phyloP scores from a whole-genome alignment of 108 stramenopile species.

The Pelagomonas calceolata region DNA sequence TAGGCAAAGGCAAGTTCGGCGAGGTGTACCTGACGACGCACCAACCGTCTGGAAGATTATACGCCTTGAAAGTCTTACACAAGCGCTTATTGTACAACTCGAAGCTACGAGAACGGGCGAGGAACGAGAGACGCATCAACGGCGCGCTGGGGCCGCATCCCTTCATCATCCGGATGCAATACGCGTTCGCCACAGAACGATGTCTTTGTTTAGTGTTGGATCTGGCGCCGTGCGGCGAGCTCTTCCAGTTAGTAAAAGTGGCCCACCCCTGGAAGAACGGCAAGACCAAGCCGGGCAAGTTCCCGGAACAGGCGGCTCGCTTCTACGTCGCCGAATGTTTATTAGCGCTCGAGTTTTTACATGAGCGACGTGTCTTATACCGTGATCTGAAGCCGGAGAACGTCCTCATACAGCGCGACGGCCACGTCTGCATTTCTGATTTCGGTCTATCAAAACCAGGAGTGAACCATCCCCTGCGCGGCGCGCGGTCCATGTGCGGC shows the following conservation, averaged over 20 bases:
- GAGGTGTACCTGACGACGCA: background rate
- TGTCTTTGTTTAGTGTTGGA: slow-evolving; percentile 87
- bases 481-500: slow-evolving; percentile 89
- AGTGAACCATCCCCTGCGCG: slow-evolving; percentile 65
- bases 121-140: background rate
- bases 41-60: background rate
- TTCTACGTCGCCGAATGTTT: slow-evolving; percentile 85
- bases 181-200: slow-evolving; percentile 75
- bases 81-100: background rate
- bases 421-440: slow-evolving; percentile 78
- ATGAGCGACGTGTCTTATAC: slow-evolving; percentile 70
- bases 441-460: slow-evolving; percentile 78
- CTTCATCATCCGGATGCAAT: slow-evolving; percentile 76
- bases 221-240: slow-evolving; percentile 90
- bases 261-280: too few species aligned
- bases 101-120: background rate
- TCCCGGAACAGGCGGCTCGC: slow-evolving; percentile 84
- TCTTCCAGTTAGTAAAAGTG: slow-evolving; percentile 90
- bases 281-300: slow-evolving; percentile 32
- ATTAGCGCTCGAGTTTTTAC: slow-evolving; percentile 71
- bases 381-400: slow-evolving; percentile 81
- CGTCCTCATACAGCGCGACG: slow-evolving; percentile 73
- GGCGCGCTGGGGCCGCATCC: slow-evolving; percentile 36
- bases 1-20: background rate
- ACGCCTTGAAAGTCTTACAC: background rate